These are phyloP conservation scores for Apiospora pterosperma DNA, from an alignment of 2,329 filamentous ascomycete species.

Conservation along the genomic window DNA sequence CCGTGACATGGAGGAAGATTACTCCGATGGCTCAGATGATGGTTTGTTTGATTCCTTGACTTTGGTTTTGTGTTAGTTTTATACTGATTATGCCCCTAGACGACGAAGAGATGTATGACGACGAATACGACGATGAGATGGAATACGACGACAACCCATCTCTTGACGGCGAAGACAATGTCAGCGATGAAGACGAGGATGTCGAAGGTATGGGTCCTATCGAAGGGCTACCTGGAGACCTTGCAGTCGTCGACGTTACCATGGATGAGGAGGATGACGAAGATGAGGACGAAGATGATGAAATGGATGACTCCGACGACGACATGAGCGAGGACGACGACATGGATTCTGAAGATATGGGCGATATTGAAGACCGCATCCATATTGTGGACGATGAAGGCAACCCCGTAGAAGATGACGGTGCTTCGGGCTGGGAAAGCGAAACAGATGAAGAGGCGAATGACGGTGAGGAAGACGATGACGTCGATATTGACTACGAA, in stretches of 20 bases:
- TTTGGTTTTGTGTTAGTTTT: background rate
- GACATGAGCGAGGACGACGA: conserved; percentile 57
- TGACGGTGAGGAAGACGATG: conserved; percentile 49
- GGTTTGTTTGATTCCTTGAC: conserved; percentile 33
- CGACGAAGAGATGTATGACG: conserved; percentile 90
- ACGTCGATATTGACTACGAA: conserved; percentile 51
- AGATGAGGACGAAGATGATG: conserved; percentile 57
- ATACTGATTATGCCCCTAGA: conserved; percentile 33
- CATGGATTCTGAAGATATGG: conserved; percentile 53
- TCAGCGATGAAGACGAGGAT: conserved; percentile 85
- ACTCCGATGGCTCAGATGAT: conserved; percentile 70
- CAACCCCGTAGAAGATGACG: conserved; percentile 57
- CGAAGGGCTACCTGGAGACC: conserved; percentile 66
- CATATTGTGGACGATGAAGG: conserved; percentile 64
- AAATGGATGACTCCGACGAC: conserved; percentile 55
- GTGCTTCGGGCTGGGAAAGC: conserved; percentile 59
- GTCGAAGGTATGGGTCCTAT: conserved; percentile 83
- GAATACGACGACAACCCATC: conserved; percentile 78
- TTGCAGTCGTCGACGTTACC: conserved; percentile 68
- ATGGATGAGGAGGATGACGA: conserved; percentile 71
- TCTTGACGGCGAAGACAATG: conserved; percentile 76
- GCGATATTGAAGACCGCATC: conserved; percentile 47
- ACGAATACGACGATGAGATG: conserved; percentile 89
- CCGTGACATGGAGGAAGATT: conserved; percentile 66
- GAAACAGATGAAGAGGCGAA: conserved; percentile 55